Base-by-base conservation (phyloP, 768 basidiomycete species). In the Lentinula lateritia region DNA sequence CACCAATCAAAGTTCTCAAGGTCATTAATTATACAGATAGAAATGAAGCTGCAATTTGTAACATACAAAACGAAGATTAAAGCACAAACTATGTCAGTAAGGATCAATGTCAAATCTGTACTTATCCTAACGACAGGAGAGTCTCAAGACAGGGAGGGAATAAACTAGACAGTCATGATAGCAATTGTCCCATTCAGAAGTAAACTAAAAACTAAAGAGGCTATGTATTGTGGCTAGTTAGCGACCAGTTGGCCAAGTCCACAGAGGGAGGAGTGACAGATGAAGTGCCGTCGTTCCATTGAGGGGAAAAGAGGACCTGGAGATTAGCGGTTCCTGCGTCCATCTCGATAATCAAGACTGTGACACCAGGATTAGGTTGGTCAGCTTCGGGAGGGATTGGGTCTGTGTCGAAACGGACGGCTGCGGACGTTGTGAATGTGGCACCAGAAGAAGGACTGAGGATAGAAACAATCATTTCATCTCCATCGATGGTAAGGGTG, bases 291-390 rank as follows among this genome's bases (percentile, higher is more conserved):
- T 83, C 86, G 42, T 78, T 73, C 94, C 95, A 98, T 68, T 96
- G 91, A n/a, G 96, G 97, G 73, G 85, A 94, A 77, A 98, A 90
- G 70, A 98, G 72, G 56, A 98, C 88, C 75, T 95, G 85, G 52
- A 97, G 73, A 15, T 77, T 89, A 73, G 92, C 88, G 52, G 75
- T 74, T n/a, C 93, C 93, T 16, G 87, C 84, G 32, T 82, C 79
- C 5, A 88, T 74, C 65, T 75, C 80, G 70, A 99, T 87, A 61
- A 80, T 79, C 57, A 99, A 76, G 18, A 98, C 95, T 13, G 83
- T 87, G 62, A 95, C 91, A 28, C 84, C 86, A 0, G 83, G 78
- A 74, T 98, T 97, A 8, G 74, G 69, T 71, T 92, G 91, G 74
- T 95, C 93, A 6, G 79, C 66, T 0, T 66, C 79, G 23, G 84